A percentile compares a stretch with the other conserved stretches of the same genome.
Conservation (phyloP, 2,329 filamentous ascomycete species). For the Triangularia setosa region DNA sequence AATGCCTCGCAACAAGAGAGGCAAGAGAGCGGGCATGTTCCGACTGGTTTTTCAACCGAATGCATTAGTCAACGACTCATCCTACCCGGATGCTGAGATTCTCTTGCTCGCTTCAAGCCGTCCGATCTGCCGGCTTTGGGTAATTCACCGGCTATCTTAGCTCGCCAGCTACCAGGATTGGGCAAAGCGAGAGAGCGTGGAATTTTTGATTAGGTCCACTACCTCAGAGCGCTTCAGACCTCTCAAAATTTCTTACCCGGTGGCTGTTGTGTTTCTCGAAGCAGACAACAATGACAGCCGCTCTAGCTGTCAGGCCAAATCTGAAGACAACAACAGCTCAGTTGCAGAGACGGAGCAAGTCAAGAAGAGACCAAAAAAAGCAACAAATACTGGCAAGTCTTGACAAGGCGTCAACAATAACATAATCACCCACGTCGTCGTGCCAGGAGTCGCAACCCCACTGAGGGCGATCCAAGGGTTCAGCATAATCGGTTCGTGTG, state of each 20-base stretch:
- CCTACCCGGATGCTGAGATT: not conserved
- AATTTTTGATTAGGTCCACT: not conserved
- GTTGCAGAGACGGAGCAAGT: no score
- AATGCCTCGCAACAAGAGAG: not conserved
- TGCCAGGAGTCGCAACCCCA: no score
- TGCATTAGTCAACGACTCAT: not conserved
- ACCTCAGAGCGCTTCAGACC: no score
- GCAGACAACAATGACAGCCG: no score
- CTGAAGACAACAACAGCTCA: no score
- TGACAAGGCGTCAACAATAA: not conserved
- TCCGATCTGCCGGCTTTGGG: not conserved
- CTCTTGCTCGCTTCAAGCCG: not conserved
- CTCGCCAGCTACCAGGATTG: not conserved
- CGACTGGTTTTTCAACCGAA: not conserved
- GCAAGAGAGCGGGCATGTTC: not conserved
- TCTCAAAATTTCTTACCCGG: no score
- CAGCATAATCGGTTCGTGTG: not conserved
- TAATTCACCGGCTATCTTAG: not conserved
- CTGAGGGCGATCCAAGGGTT: not conserved
- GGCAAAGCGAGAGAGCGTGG: not conserved
- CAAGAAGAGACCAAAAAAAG: no score
- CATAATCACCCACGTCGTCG: not conserved
- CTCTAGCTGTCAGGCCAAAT: not conserved
- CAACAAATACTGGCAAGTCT: no score
- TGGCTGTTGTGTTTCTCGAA: no score